Evolutionary conservation across 768 basidiomycete genomes (phyloP).

Genomic region (Harrya chromipes): DNA sequence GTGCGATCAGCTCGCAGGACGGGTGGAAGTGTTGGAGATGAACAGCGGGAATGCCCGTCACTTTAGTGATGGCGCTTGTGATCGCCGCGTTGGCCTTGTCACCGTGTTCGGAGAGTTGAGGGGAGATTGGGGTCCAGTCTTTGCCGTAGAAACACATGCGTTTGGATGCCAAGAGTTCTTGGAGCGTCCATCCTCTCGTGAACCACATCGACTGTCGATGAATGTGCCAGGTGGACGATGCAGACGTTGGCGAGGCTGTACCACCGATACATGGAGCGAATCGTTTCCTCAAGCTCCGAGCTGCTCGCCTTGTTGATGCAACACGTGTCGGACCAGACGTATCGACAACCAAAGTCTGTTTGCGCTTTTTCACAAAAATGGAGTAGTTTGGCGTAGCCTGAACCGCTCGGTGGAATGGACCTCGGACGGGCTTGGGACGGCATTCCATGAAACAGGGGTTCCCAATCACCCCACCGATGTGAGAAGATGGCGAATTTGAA

Average conservation of each 20-base stretch:
- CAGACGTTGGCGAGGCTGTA: slow-evolving; percentile 17
- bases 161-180: slow-evolving; percentile 13
- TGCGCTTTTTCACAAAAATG: slow-evolving; percentile 7
- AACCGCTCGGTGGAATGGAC: neutral
- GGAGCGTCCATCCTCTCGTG: slow-evolving; percentile 12
- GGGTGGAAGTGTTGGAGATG: neutral
- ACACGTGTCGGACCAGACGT: slow-evolving; percentile 14
- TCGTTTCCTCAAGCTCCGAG: slow-evolving; percentile 10
- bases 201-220: slow-evolving; percentile 17
- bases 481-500: slow-evolving; percentile 3
- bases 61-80: neutral
- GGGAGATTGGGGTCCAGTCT: slow-evolving; percentile 10
- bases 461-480: neutral
- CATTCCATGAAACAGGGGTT: slow-evolving; percentile 1
- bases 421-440: neutral
- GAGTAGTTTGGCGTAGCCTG: slow-evolving; percentile 6
- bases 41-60: slow-evolving; percentile 1
- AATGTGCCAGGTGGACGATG: slow-evolving; percentile 14
- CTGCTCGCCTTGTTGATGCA: slow-evolving; percentile 3
- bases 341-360: slow-evolving; percentile 4
- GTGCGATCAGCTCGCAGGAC: slow-evolving; percentile 4
- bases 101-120: neutral
- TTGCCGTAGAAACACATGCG: slow-evolving; percentile 12
- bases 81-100: slow-evolving; percentile 8
- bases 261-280: slow-evolving; percentile 15